Percentiles rank a stretch among this genome's conserved stretches.
Evolutionary conservation across 805 yeast species (phyloP).

Genomic region (Yamadazyma scolyti): DNA sequence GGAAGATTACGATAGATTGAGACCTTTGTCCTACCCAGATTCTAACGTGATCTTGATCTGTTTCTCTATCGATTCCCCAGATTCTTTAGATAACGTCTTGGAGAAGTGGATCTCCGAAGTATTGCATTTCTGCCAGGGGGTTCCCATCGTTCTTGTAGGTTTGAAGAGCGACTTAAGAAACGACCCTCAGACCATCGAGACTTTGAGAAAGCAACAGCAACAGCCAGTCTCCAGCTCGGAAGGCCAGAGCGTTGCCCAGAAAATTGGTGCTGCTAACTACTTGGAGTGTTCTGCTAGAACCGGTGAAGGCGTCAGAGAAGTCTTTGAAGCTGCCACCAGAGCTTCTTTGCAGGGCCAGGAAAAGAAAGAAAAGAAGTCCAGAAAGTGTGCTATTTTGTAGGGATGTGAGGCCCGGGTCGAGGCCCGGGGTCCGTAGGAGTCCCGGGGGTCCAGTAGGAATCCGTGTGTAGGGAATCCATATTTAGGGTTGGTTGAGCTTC

Average conservation of each 20-base stretch:
- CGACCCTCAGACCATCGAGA: conserved; percentile 74
- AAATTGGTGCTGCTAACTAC: conserved; percentile 83
- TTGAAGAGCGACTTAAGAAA: conserved; percentile 87
- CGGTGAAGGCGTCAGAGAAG: conserved; percentile 89
- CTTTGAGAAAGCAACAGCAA: conserved; percentile 68
- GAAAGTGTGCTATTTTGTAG: conserved; percentile 67
- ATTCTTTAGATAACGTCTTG: conserved; percentile 88
- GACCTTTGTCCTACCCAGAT: conserved; percentile 90
- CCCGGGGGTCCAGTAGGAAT: too few relatives aligned
- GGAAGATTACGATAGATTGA: conserved; percentile 92
- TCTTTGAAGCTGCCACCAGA: conserved; percentile 88
- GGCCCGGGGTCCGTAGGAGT: too few relatives aligned
- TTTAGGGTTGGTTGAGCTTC: too few relatives aligned
- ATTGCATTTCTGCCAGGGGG: conserved; percentile 89
- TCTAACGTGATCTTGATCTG: conserved; percentile 89
- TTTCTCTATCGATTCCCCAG: conserved; percentile 88
- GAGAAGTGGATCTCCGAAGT: conserved; percentile 97
- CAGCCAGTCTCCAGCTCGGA: conserved; percentile 79
- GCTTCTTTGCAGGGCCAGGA: conserved; percentile 76
- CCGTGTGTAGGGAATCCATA: too few relatives aligned
- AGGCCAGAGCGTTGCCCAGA: conserved; percentile 83
- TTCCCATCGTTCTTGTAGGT: conserved; percentile 88
- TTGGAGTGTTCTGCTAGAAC: conserved; percentile 91
- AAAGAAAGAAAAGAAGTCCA: conserved; percentile 56
- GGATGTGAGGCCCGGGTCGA: too few relatives aligned